Evolutionary conservation across 331 rosid species (phyloP).

Genomic region (Quercus tomentella): DNA sequence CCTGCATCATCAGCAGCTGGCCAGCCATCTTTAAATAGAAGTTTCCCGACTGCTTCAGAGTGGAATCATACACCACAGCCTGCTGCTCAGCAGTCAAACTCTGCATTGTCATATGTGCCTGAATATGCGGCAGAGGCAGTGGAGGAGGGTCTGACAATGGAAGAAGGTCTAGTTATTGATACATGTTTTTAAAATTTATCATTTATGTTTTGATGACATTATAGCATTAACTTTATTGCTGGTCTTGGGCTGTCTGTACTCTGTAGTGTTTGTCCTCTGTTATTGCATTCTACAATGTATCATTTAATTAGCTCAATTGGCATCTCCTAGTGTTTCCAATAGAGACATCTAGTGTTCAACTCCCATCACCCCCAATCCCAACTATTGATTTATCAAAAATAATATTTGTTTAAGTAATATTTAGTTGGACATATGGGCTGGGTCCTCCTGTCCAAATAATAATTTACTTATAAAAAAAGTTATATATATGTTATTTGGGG

Average conservation of each 20-base stretch:
- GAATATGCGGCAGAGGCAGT: constrained; percentile 52
- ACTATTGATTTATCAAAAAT: no score
- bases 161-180: constrained; percentile 64
- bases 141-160: constrained; percentile 63
- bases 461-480: neutral
- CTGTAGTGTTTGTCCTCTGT: neutral
- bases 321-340: no score
- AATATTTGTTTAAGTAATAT: no score
- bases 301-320: no score
- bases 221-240: neutral
- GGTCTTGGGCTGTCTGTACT: neutral
- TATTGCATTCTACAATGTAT: neutral
- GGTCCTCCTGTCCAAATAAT: no score
- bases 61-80: constrained; percentile 66
- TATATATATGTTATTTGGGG: neutral
- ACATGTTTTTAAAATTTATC: neutral
- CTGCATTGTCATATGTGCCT: constrained; percentile 34
- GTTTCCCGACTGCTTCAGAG: constrained; percentile 54
- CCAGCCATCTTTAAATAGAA: constrained; percentile 41
- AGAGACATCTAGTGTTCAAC: no score
- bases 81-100: constrained; percentile 51
- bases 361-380: no score
- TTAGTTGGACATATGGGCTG: no score
- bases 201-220: neutral
- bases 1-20: constrained; percentile 38